Evolutionary conservation across 257 asterid species (phyloP), one percentile per base, ranked within the genome.

Genomic region (Solanum commersonii): DNA sequence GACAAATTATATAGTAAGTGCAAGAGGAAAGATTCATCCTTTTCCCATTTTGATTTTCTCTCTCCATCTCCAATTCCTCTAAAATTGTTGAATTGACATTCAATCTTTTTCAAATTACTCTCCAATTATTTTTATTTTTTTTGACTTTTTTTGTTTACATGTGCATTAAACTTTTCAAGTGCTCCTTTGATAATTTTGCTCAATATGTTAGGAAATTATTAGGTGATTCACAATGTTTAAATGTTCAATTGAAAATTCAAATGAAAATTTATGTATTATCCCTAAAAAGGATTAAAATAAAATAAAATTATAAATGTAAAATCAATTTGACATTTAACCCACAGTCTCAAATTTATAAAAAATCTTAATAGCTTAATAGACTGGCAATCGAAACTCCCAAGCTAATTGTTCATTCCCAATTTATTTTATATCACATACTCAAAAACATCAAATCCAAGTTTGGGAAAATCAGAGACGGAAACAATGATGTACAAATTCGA

Each of bases 261-360:
- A 2, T 15, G 11, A 25, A 25, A 23, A 40, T 78, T 3, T 25
- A 25, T 42, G n/a, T 7, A 42, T 25, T 15, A 14, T 14, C 1
- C 1, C n/a, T 8, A 4, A 25, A 78, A 77, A 77, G 34, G 18
- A 22, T 3, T 5, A 22, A 73, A 76, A 76, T 1, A 3, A 76
- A 37, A 76, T 27, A 10, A n/a, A 40, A 78, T 7, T 5, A 42
- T 16, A 1, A 40, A 13, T 40, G 0, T 16, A 27, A 81, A 81
- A 46, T 29, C 4, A 5, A 10, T 8, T 56, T 56, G 2, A 6
- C 11, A 56, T 20, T 56, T 20, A 1, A 56, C 0, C 11, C n/a
- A 18, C 18, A 56, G 0, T 56, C 0, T 56, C 10, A 0, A 18
- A 56, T 52, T 52, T 18, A 52, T 18, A 52, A 0, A 52, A 0